Evolutionary conservation across 805 yeast genomes (phyloP), one percentile per base, ranked within the genome.

Genomic region (Cyberlindnera bimundalis): DNA sequence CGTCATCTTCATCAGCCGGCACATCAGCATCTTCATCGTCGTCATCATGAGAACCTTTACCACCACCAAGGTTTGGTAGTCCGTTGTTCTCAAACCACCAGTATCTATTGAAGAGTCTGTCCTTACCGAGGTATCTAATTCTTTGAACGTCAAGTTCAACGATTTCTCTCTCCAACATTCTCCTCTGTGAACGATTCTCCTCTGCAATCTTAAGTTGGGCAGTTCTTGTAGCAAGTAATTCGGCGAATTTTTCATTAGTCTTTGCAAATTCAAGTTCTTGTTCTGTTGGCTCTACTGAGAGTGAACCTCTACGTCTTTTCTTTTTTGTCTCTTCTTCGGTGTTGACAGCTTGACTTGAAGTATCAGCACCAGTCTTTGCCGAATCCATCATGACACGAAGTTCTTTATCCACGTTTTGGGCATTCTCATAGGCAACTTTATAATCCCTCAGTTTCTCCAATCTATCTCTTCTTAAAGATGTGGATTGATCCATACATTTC

Each of bases 61-160:
- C 59, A 11, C 66, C 67, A 37, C 66, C 69, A 28, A 71, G 53
- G 7, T 70, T 68, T 4, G 89, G 87, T 35, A 88, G 68, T 0
- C 98, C 99, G 55, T 84, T 83, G 47, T 73, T 71, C 55, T 91
- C 98, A 57, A 89, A 79, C 96, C 96, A 93, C 95, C 96, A 93
- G 60, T 91, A 93, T 49, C 90, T 70, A 65, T 93, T 93, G 60
- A 70, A 89, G 43, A 77, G 75, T 37, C 96, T 67, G 61, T 93
- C 99, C 43, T 79, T 73, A 2, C 99, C 99, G 20, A 93, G 65
- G 23, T 78, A 70, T 40, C 76, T 75, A 35, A 89, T 71, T 42
- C 98, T 66, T 58, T 88, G 96, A 45, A 82, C 71, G 54, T 90
- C 96, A 35, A 78, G 65, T 51, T 81, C 88, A 33, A 73, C 72